Conservation (phyloP, 805 yeast species). For the Isabelozyma rhagii region DNA sequence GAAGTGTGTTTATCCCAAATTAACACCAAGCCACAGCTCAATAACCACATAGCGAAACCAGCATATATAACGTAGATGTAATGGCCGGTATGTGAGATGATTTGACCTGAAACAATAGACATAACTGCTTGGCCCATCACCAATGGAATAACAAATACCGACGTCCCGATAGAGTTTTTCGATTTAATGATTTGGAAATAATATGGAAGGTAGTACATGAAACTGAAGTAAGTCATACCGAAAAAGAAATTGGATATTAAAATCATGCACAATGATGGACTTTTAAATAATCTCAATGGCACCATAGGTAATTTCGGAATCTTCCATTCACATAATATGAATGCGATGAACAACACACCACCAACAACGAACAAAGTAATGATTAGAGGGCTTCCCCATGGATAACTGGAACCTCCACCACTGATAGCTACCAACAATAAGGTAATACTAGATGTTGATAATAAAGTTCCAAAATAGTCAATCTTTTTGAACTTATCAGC, state of each 20-base stretch:
- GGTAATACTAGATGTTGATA: constrained; percentile 46
- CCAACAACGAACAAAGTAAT: constrained; percentile 35
- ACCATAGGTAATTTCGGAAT: constrained; percentile 51
- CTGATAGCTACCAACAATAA: constrained; percentile 53
- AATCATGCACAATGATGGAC: constrained; percentile 28
- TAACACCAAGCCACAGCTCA: constrained; percentile 37
- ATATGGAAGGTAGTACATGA: constrained; percentile 40
- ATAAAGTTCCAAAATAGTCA: constrained; percentile 52
- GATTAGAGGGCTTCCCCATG: constrained; percentile 48
- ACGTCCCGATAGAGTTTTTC: constrained; percentile 33
- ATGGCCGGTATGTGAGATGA: constrained; percentile 42
- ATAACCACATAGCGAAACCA: constrained; percentile 43
- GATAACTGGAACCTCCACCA: constrained; percentile 59
- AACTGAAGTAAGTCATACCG: constrained; percentile 48
- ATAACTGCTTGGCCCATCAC: constrained; percentile 40
- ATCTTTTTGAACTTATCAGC: constrained; percentile 41
- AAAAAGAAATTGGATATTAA: constrained; percentile 38
- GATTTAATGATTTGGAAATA: constrained; percentile 34
- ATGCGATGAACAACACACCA: constrained; percentile 31
- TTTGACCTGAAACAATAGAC: constrained; percentile 44
- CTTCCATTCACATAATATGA: constrained; percentile 50
- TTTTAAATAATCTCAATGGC: constrained; percentile 44
- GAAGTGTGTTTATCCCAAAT: constrained; percentile 24
- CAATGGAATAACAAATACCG: constrained; percentile 42
- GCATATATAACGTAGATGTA: constrained; percentile 37